A percentile compares a stretch with the other conserved stretches of the same genome.
Evolutionary conservation across 164 flowering plant species (phyloP).

Genomic region (Platanus orientalis): DNA sequence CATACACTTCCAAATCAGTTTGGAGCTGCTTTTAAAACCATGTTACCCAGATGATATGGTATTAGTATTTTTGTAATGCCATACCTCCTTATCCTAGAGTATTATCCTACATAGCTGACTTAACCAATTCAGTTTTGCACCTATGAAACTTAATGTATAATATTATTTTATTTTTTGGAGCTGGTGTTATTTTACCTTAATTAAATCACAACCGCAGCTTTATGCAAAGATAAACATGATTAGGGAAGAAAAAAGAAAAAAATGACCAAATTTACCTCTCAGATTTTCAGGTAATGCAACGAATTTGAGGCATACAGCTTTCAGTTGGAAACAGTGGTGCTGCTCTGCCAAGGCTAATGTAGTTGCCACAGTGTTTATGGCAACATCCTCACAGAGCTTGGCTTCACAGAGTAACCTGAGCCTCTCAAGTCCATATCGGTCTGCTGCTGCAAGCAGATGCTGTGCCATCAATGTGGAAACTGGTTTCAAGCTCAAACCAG

Average conservation of each 20-base stretch:
- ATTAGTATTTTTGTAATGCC: too few relatives aligned
- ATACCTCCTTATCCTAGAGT: too few relatives aligned
- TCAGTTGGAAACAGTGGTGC: slow-evolving; percentile 86
- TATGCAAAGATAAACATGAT: too few relatives aligned
- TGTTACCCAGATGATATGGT: too few relatives aligned
- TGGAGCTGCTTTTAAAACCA: too few relatives aligned
- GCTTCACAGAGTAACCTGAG: slow-evolving; percentile 83
- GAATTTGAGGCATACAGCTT: slow-evolving; percentile 81
- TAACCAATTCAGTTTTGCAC: too few relatives aligned
- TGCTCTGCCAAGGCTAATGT: slow-evolving; percentile 96
- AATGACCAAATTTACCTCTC: slow-evolving; percentile 37
- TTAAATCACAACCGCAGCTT: too few relatives aligned
- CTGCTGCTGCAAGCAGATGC: slow-evolving; percentile 98
- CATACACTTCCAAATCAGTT: too few relatives aligned
- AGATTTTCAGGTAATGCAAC: slow-evolving; percentile 71
- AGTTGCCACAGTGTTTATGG: slow-evolving; percentile 93
- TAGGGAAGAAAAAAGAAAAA: not conserved
- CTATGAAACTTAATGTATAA: too few relatives aligned
- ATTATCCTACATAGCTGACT: too few relatives aligned
- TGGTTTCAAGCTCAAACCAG: slow-evolving; percentile 68
- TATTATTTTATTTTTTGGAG: too few relatives aligned
- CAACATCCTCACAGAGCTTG: slow-evolving; percentile 71
- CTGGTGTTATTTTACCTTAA: too few relatives aligned
- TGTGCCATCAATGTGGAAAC: slow-evolving; percentile 90
- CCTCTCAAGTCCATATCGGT: slow-evolving; percentile 85